phyloP scores from a whole-genome alignment of 1,139 yeast genomes.

The Taphrina flavorubra region DNA sequence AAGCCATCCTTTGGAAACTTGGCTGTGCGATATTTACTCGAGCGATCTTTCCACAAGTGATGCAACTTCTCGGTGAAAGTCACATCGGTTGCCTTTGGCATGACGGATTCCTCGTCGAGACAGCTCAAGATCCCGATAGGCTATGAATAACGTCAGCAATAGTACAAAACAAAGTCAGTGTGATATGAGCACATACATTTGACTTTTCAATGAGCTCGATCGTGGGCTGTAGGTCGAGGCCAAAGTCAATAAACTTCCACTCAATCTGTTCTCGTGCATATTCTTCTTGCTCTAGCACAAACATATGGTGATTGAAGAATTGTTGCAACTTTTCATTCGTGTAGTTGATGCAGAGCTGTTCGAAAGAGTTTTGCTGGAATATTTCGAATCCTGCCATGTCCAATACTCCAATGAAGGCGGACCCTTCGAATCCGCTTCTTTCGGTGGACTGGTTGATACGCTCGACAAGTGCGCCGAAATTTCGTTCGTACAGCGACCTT shows the following conservation, averaged over 20 bases:
- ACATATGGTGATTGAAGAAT: conserved; percentile 96
- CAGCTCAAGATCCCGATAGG: conserved; percentile 90
- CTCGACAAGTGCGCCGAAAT: conserved; percentile 78
- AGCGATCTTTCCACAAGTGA: conserved; percentile 64
- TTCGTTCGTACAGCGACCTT: conserved; percentile 80
- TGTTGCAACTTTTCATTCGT: conserved; percentile 97
- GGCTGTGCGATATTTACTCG: conserved; percentile 65
- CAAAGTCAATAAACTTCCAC: conserved; percentile 96
- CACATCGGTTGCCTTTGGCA: conserved; percentile 85
- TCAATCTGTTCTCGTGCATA: conserved; percentile 89
- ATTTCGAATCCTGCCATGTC: conserved; percentile 99
- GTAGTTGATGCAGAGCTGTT: conserved; percentile 93
- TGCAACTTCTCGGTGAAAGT: conserved; percentile 83
- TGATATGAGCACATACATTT: conserved; percentile 45
- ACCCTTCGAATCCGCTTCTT: conserved; percentile 50
- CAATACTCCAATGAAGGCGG: conserved; percentile 83
- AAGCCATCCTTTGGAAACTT: conserved; percentile 67
- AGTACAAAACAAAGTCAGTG: too few relatives aligned
- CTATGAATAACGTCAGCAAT: conserved; percentile 25
- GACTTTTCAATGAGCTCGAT: conserved; percentile 84
- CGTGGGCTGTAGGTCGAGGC: conserved; percentile 94
- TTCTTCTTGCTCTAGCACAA: conserved; percentile 94
- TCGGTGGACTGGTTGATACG: conserved; percentile 68
- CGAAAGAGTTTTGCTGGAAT: conserved; percentile 87
- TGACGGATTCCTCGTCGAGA: conserved; percentile 92